These are phyloP conservation scores for Somion occarium DNA, from an alignment of 1,284 basidiomycete species.

Conservation along the genomic window DNA sequence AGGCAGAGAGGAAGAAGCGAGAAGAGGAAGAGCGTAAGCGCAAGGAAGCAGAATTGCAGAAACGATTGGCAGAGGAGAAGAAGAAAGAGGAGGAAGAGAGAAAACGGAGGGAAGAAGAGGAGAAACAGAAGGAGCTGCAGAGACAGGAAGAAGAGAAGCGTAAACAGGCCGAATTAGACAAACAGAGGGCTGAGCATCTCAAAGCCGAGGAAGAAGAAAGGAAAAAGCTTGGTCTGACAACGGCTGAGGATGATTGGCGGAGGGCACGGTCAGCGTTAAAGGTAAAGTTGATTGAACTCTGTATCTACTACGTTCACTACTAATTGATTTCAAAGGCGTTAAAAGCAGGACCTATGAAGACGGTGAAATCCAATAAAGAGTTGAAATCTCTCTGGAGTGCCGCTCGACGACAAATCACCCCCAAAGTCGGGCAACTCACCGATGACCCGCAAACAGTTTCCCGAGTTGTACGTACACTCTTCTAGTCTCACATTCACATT, in stretches of 20 bases:
- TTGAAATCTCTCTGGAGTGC: constrained; percentile 54
- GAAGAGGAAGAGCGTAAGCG: constrained; percentile 41
- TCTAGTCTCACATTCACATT: constrained; percentile 13
- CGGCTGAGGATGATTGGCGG: constrained; percentile 64
- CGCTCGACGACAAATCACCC: constrained; percentile 81
- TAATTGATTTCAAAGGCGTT: constrained; percentile 41
- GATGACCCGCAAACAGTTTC: constrained; percentile 70
- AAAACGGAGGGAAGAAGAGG: constrained; percentile 24
- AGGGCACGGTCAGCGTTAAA: constrained; percentile 56
- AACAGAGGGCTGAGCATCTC: constrained; percentile 25
- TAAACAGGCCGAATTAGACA: constrained; percentile 29
- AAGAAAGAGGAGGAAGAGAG: constrained; percentile 26
- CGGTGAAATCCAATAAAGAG: constrained; percentile 62
- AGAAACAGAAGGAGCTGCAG: constrained; percentile 34
- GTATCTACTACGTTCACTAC: constrained; percentile 3
- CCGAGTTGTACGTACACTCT: constrained; percentile 59
- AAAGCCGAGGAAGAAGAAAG: constrained; percentile 24
- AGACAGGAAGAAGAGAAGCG: constrained; percentile 34
- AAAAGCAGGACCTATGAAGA: constrained; percentile 72
- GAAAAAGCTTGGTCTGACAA: constrained; percentile 42
- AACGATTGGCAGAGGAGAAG: constrained; percentile 27
- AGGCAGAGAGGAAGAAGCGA: constrained; percentile 43
- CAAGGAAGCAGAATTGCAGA: constrained; percentile 23
- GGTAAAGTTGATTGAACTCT: constrained; percentile 31
- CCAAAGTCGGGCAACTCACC: constrained; percentile 90